Evolutionary conservation across 1,139 yeast genomes (phyloP).

Genomic region (Sugiyamaella neomexicana): DNA sequence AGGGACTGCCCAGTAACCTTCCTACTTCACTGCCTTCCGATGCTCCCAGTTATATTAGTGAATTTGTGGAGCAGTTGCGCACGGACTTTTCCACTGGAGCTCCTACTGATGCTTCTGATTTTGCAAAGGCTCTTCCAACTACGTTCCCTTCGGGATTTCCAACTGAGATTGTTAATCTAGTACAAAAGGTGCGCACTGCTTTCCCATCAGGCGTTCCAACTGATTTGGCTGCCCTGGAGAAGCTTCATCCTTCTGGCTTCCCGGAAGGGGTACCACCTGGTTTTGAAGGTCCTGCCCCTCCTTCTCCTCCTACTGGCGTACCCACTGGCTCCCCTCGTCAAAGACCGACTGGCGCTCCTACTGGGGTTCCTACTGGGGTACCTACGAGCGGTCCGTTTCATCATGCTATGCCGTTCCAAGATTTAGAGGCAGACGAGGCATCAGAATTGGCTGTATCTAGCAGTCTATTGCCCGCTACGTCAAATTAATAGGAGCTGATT

Average conservation of each 20-base stretch:
- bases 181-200: background rate
- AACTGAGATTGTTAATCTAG: conserved; percentile 1
- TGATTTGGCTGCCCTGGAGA: background rate
- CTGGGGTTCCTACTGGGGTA: background rate
- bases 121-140: conserved; percentile 1
- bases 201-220: background rate
- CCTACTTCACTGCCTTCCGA: conserved; percentile 2
- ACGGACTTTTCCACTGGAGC: conserved; percentile 1
- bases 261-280: background rate
- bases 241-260: background rate
- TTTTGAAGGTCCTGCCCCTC: background rate
- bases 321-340: background rate
- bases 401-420: background rate
- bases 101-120: background rate
- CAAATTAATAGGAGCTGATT: no score
- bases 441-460: background rate
- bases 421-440: no score
- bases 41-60: conserved; percentile 5
- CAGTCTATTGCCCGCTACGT: background rate
- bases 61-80: conserved; percentile 1
- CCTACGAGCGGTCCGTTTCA: background rate
- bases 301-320: background rate
- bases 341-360: background rate
- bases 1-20: background rate
- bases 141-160: conserved; percentile 5